Percentiles rank a stretch among this genome's conserved stretches.
phyloP scores from a whole-genome alignment of 805 yeast genomes.

The Myxozyma neglecta region DNA sequence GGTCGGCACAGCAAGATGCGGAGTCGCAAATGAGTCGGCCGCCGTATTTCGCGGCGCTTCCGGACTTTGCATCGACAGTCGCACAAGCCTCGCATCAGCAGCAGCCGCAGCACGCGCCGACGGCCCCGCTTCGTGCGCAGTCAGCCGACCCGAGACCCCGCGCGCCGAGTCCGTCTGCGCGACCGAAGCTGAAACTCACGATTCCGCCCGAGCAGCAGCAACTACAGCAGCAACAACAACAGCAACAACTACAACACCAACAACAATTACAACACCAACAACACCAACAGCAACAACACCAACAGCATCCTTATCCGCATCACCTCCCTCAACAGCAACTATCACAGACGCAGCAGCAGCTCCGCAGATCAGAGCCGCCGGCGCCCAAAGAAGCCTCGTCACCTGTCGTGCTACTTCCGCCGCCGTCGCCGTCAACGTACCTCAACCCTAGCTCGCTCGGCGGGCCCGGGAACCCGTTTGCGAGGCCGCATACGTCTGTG shows the following conservation, averaged over 20 bases:
- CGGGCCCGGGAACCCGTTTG: conserved; percentile 43
- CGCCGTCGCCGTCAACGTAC: conserved; percentile 41
- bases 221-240: neutral
- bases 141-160: no score
- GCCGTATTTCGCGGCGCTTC: no score
- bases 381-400: conserved; percentile 35
- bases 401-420: conserved; percentile 38
- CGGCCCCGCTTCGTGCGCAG: no score
- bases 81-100: conserved; percentile 12
- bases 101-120: conserved; percentile 8
- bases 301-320: conserved; percentile 3
- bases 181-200: no score
- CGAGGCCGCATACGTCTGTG: neutral
- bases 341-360: conserved; percentile 13
- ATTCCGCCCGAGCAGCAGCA: neutral
- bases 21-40: no score
- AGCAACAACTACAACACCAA: neutral
- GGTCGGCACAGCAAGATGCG: conserved; percentile 3
- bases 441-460: conserved; percentile 31
- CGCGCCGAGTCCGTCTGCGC: no score
- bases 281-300: neutral
- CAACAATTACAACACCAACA: neutral
- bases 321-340: conserved; percentile 4
- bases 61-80: conserved; percentile 8
- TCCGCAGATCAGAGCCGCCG: conserved; percentile 24